These are phyloP conservation scores for Fraxinus cuspidata DNA, from an alignment of 257 asterid species.

Conservation along the genomic window DNA sequence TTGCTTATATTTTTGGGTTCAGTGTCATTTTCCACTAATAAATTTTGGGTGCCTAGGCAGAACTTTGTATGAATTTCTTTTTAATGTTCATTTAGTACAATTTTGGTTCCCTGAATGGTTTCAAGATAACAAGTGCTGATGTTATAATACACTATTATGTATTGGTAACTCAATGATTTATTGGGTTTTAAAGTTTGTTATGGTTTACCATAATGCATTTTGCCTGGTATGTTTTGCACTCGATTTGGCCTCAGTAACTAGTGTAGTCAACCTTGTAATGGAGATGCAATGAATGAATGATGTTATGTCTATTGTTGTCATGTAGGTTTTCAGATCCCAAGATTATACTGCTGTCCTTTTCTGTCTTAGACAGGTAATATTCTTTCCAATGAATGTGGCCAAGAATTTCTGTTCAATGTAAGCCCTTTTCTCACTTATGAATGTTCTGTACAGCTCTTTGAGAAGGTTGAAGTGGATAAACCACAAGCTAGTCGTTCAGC, in stretches of 20 bases:
- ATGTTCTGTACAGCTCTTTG: constrained; percentile 67
- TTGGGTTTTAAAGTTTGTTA: neutral
- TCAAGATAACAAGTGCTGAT: neutral
- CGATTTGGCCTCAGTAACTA: neutral
- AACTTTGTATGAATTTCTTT: neutral
- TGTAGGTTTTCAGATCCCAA: constrained; percentile 91
- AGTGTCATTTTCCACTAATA: neutral
- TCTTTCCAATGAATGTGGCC: neutral
- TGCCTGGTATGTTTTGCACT: neutral
- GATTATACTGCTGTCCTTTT: constrained; percentile 84
- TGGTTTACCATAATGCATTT: neutral
- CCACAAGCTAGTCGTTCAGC: constrained; percentile 87
- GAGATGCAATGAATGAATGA: neutral
- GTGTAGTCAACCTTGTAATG: neutral
- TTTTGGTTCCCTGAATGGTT: neutral
- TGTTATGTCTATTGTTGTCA: neutral
- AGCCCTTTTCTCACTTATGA: constrained; percentile 19
- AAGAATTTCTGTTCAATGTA: neutral
- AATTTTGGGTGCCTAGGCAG: neutral
- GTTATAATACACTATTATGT: neutral
- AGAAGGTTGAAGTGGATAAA: constrained; percentile 93
- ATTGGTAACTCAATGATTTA: neutral
- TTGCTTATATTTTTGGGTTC: neutral
- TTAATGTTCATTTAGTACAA: neutral
- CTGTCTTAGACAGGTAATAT: constrained; percentile 84